These are phyloP conservation scores for Puccinia coronata DNA, from an alignment of 1,284 basidiomycete species.

Conservation along the genomic window DNA sequence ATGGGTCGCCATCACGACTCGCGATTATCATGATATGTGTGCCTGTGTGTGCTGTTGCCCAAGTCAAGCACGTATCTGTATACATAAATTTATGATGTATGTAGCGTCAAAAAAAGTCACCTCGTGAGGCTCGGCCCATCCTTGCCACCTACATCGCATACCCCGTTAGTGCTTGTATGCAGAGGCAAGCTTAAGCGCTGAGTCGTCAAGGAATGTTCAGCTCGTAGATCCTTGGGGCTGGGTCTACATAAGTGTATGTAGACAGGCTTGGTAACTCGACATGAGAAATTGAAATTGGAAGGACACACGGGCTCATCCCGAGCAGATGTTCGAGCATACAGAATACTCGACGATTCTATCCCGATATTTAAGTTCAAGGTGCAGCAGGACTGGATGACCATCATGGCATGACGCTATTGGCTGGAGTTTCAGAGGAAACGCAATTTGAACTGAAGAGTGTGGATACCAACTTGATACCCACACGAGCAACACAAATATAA, in stretches of 20 bases:
- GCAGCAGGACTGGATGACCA: too few species aligned
- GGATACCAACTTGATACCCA: neutral
- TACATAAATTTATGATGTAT: neutral
- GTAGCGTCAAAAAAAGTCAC: neutral
- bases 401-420: neutral
- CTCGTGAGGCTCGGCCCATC: slow-evolving; percentile 4
- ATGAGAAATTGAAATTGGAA: neutral
- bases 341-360: neutral
- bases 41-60: too few species aligned
- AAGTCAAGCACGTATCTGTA: neutral
- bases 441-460: slow-evolving; percentile 1
- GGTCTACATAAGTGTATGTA: too few species aligned
- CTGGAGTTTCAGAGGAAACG: neutral
- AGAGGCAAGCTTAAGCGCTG: neutral
- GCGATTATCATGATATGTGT: neutral
- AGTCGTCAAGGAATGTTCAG: neutral
- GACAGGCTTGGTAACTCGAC: slow-evolving; percentile 13
- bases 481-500: neutral
- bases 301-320: neutral
- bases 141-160: neutral
- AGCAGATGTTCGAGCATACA: neutral
- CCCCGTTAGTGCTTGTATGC: neutral
- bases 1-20: too few species aligned
- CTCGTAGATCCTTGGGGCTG: neutral
- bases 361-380: neutral